A percentile compares a stretch with the other conserved stretches of the same genome.
Conservation (phyloP, 441 rosid species). For the Pelargonium australe region DNA sequence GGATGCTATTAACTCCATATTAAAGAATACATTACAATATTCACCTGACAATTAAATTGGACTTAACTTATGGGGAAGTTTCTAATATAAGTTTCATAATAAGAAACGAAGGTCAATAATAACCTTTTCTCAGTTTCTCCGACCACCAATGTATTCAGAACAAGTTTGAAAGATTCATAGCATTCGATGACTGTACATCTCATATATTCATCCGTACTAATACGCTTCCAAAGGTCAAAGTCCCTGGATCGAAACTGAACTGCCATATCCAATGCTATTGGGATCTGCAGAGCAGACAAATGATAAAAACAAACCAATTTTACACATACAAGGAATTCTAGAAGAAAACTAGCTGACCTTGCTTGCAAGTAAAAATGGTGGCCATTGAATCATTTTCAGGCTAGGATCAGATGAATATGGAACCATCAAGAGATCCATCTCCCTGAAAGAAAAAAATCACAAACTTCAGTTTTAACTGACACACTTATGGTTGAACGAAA, state of each 20-base stretch:
- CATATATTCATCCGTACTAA: conserved; percentile 94
- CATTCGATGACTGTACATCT: conserved; percentile 97
- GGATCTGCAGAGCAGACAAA: conserved; percentile 50
- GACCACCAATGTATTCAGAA: conserved; percentile 64
- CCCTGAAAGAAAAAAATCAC: conserved; percentile 48
- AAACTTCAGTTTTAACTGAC: conserved; percentile 27
- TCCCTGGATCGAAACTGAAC: conserved; percentile 78
- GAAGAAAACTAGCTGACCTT: conserved; percentile 51
- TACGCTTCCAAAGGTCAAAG: conserved; percentile 96
- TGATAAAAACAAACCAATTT: conserved; percentile 16
- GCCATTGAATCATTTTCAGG: conserved; percentile 97
- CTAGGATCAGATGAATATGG: conserved; percentile 94
- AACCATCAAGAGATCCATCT: conserved; percentile 95
- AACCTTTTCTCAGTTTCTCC: conserved; percentile 99
- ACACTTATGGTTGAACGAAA: conserved; percentile 8
- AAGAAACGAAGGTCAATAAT: not conserved
- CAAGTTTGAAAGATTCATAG: conserved; percentile 87
- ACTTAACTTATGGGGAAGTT: not conserved
- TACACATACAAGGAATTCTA: conserved; percentile 10
- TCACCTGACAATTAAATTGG: not conserved
- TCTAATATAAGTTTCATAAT: not conserved
- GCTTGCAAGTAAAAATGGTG: conserved; percentile 98
- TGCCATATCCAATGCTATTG: conserved; percentile 96
- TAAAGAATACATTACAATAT: not conserved
- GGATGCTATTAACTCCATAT: not conserved